These are phyloP conservation scores for Termitomyces sp. DNA, from an alignment of 768 basidiomycete genomes.

Conservation along the genomic window DNA sequence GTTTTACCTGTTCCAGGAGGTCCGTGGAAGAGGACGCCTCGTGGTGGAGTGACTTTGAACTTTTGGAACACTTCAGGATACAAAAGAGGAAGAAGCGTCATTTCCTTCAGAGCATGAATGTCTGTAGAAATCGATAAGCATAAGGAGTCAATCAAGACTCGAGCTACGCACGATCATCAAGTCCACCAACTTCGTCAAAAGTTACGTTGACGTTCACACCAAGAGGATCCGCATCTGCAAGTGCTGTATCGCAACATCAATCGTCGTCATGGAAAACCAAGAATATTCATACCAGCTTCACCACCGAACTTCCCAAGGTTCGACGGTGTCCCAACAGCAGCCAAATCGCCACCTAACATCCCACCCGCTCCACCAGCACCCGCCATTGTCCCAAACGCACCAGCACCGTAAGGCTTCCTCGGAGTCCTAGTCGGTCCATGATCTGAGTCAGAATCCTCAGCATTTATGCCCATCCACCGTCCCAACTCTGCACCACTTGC, in stretches of 20 bases:
- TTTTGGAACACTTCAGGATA: constrained; percentile 97
- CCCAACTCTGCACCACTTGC: constrained; percentile 73
- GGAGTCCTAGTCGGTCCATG: constrained; percentile 59
- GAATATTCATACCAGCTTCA: constrained; percentile 40
- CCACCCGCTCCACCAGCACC: constrained; percentile 39
- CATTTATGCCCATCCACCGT: constrained; percentile 69
- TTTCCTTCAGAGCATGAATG: constrained; percentile 95
- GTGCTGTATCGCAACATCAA: constrained; percentile 35
- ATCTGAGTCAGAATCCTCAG: constrained; percentile 81
- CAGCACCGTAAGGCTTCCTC: constrained; percentile 55
- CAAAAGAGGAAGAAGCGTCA: constrained; percentile 91
- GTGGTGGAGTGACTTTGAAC: constrained; percentile 90
- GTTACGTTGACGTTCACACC: constrained; percentile 92
- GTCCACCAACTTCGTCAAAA: constrained; percentile 93
- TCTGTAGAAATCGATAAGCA: constrained; percentile 40
- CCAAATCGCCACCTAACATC: constrained; percentile 59
- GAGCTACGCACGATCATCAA: constrained; percentile 77
- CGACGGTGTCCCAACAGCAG: constrained; percentile 74
- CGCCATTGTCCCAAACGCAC: constrained; percentile 47
- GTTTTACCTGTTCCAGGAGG: constrained; percentile 99
- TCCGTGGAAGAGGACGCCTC: constrained; percentile 96
- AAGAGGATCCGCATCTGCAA: constrained; percentile 94
- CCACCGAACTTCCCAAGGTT: constrained; percentile 84
- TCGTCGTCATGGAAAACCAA: constrained; percentile 4
- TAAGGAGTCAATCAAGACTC: neutral